Percentiles rank a stretch among this genome's conserved stretches.
Conservation (phyloP, 305 asterid genomes). For the Solanum hybrid region DNA sequence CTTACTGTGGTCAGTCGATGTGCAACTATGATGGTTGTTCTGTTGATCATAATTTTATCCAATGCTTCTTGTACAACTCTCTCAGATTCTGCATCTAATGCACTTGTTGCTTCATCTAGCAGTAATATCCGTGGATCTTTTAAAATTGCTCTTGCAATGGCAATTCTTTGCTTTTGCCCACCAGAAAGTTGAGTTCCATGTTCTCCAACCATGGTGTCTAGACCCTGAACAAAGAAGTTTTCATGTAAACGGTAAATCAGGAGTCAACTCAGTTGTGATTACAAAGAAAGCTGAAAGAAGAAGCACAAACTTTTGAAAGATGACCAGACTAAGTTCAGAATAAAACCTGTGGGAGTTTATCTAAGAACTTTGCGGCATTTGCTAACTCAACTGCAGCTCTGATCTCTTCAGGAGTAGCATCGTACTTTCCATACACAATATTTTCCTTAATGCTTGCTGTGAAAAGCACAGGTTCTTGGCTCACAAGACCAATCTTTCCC, state of each 20-base stretch:
- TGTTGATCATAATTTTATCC: slow-evolving; percentile 67
- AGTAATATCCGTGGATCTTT: slow-evolving; percentile 78
- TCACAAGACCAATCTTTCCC: not conserved
- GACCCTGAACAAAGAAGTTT: slow-evolving; percentile 39
- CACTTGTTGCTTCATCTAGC: slow-evolving; percentile 90
- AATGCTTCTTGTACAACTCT: slow-evolving; percentile 79
- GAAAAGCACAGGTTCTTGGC: not conserved
- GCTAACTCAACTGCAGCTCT: not conserved
- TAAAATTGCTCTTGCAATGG: slow-evolving; percentile 80
- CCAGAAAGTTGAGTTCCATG: slow-evolving; percentile 95
- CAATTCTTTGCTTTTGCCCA: slow-evolving; percentile 90
- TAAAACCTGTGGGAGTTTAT: slow-evolving; percentile 5
- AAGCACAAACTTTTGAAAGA: not conserved
- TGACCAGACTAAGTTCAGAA: not conserved
- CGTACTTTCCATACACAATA: not conserved
- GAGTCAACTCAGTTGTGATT: not conserved
- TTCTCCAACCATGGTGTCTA: slow-evolving; percentile 80
- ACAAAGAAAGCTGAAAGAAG: not conserved
- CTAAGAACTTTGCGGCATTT: not conserved
- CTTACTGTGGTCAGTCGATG: slow-evolving; percentile 82
- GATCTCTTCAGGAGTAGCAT: not conserved
- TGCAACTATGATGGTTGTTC: slow-evolving; percentile 79
- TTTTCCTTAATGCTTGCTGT: not conserved
- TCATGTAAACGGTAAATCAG: not conserved
- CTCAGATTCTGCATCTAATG: slow-evolving; percentile 90